A percentile compares a stretch with the other conserved stretches of the same genome.
These are phyloP conservation scores for Fomitopsis schrenkii DNA, from an alignment of 1,284 basidiomycete genomes.

Conservation along the genomic window DNA sequence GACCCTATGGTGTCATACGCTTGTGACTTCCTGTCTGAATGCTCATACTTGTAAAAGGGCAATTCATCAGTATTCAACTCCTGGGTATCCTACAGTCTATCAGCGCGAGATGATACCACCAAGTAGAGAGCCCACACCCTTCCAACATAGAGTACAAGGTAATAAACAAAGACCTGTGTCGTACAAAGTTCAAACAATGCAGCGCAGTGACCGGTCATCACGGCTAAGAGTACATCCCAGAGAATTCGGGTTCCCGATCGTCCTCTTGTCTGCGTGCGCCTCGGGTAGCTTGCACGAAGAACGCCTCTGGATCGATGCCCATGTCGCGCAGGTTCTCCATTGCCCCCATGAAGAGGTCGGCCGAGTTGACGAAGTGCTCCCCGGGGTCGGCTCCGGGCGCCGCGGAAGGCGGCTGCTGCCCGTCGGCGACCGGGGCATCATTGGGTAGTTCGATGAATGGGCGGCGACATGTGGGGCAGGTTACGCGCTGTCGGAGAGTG, in stretches of 20 bases:
- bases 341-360: not conserved
- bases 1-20: too few species aligned
- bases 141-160: too few species aligned
- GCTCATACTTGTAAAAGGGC: too few species aligned
- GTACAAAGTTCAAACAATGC: not conserved
- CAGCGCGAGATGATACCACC: too few species aligned
- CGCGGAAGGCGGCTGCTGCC: not conserved
- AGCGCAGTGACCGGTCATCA: not conserved
- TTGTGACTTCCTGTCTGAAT: too few species aligned
- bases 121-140: too few species aligned
- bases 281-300: not conserved
- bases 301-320: not conserved
- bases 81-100: too few species aligned
- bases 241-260: not conserved
- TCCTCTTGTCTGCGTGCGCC: not conserved
- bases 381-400: not conserved
- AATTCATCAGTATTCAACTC: too few species aligned
- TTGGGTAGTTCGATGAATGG: conserved; percentile 3
- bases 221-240: conserved; percentile 9
- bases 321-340: not conserved
- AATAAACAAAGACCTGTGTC: too few species aligned
- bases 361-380: not conserved
- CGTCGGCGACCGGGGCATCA: not conserved
- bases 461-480: conserved; percentile 11
- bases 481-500: not conserved